Evolutionary conservation across 169 alveolate genomes (phyloP).

Genomic region (Eimeria necatrix): DNA sequence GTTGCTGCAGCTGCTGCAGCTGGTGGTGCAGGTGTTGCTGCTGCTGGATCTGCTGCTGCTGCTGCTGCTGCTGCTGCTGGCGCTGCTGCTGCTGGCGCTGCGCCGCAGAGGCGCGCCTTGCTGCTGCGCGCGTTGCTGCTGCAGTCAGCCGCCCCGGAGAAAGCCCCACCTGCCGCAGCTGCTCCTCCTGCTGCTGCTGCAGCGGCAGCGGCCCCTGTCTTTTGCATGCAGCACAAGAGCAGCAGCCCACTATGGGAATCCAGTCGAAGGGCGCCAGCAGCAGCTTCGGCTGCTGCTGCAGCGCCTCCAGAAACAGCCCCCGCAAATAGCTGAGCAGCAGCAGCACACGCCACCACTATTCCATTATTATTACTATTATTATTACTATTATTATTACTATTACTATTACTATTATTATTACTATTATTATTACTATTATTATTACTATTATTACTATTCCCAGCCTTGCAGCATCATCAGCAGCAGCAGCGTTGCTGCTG

Average conservation of each 20-base stretch:
- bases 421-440: no score
- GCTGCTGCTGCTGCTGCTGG: slow-evolving; percentile 53
- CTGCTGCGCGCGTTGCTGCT: background rate
- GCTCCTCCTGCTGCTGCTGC: slow-evolving; percentile 61
- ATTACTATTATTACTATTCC: no score
- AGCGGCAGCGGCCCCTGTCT: slow-evolving; percentile 30
- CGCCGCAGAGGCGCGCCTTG: slow-evolving; percentile 19
- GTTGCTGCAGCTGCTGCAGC: background rate
- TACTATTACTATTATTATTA: no score
- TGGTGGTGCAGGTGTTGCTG: background rate
- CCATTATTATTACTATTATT: background rate
- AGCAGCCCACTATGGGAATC: slow-evolving; percentile 54
- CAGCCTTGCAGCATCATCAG: no score
- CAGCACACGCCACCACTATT: background rate
- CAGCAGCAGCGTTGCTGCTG: no score
- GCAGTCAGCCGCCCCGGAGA: background rate
- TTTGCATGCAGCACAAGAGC: slow-evolving; percentile 61
- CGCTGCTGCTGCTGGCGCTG: slow-evolving; percentile 33
- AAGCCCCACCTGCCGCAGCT: slow-evolving; percentile 48
- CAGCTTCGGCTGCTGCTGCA: slow-evolving; percentile 57
- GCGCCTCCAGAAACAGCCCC: slow-evolving; percentile 53
- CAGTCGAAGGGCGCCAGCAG: slow-evolving; percentile 33
- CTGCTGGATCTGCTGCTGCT: background rate
- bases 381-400: background rate
- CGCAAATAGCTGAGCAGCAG: slow-evolving; percentile 42